phyloP scores from a whole-genome alignment of 2,329 filamentous ascomycete species.

The Akanthomyces muscarius region DNA sequence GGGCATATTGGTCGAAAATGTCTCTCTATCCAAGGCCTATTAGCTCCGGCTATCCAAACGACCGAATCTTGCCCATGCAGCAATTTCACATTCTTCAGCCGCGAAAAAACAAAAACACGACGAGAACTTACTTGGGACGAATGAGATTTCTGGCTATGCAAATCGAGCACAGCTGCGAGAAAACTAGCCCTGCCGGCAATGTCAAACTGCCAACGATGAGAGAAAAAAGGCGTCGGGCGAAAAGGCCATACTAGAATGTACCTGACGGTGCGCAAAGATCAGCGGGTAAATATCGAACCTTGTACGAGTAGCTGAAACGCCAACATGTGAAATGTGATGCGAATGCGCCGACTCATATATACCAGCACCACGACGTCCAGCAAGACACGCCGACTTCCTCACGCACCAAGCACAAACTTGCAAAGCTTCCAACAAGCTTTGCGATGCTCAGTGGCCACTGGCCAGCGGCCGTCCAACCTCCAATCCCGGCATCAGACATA shows the following conservation, averaged over 20 bases:
- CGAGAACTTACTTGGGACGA: no score
- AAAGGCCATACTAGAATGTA: background rate
- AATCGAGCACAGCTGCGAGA: background rate
- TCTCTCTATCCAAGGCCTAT: no score
- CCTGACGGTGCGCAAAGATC: background rate
- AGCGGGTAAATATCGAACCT: background rate
- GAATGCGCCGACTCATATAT: background rate
- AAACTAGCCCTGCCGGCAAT: background rate
- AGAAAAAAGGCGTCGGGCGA: background rate
- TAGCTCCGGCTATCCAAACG: no score
- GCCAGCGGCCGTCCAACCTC: conserved; percentile 1
- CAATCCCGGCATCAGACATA: conserved; percentile 5
- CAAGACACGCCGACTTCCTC: background rate
- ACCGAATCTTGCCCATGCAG: no score
- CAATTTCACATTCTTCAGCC: no score
- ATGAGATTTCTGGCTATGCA: background rate
- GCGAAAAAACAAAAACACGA: no score
- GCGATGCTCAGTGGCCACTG: background rate
- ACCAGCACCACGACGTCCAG: background rate
- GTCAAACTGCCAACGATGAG: background rate
- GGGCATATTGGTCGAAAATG: no score
- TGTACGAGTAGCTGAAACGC: background rate
- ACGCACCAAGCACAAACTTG: background rate
- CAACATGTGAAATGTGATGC: background rate
- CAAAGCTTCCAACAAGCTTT: background rate